Evolutionary conservation across 257 asterid genomes (phyloP).

Genomic region (Hygrophila difformis): DNA sequence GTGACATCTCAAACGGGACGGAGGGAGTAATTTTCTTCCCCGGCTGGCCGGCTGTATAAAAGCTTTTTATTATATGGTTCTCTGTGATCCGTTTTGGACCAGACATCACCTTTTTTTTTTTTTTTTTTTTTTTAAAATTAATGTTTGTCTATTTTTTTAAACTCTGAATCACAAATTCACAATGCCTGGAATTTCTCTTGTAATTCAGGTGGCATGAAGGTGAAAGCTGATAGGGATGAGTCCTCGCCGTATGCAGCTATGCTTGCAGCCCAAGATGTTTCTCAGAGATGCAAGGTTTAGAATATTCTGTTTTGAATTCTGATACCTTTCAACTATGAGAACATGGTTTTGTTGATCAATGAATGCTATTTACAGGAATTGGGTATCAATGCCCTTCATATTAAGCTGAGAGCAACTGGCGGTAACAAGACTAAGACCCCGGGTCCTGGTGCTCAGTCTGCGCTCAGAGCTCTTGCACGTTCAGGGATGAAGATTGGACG

Average conservation of each 20-base stretch:
- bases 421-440: conserved; percentile 96
- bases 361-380: conserved; percentile 47
- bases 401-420: conserved; percentile 91
- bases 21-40: neutral
- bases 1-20: too few species aligned
- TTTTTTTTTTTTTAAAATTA: too few species aligned
- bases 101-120: too few species aligned
- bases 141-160: too few species aligned
- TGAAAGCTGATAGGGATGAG: conserved; percentile 91
- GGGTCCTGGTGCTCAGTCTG: conserved; percentile 98
- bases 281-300: conserved; percentile 84
- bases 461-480: conserved; percentile 93
- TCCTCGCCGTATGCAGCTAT: conserved; percentile 96
- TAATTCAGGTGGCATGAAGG: conserved; percentile 85
- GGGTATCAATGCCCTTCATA: conserved; percentile 81
- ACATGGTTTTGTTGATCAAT: conserved; percentile 1
- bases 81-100: too few species aligned
- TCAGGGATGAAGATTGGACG: conserved; percentile 97
- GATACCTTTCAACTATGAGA: neutral
- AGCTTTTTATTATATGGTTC: too few species aligned
- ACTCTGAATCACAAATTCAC: too few species aligned
- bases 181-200: too few species aligned
- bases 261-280: conserved; percentile 95
- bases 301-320: too few species aligned
- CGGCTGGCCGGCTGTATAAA: too few species aligned